Evolutionary conservation across 306 rosid genomes (phyloP).

Genomic region (Cicer cuneatum): DNA sequence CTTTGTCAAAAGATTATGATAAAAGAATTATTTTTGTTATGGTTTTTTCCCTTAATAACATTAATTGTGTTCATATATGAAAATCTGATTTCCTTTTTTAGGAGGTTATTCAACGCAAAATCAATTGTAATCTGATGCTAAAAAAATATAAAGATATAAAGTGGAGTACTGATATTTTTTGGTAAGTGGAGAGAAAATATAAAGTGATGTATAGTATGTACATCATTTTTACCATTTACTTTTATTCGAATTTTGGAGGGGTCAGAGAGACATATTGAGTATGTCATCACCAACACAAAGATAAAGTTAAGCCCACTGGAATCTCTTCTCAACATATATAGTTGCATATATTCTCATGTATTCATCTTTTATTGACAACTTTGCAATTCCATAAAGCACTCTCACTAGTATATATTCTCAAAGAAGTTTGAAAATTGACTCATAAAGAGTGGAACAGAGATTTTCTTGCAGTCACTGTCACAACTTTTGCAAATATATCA

Average conservation of each 20-base stretch:
- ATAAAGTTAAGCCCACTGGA: slow-evolving; percentile 52
- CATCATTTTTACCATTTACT: too few species aligned
- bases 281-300: slow-evolving; percentile 52
- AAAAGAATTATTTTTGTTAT: slow-evolving; percentile 42
- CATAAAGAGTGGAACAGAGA: background rate
- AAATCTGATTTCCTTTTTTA: background rate
- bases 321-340: background rate
- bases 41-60: background rate
- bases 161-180: too few species aligned
- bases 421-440: too few species aligned
- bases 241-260: background rate
- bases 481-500: too few species aligned
- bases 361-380: too few species aligned
- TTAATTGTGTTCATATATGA: background rate
- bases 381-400: too few species aligned
- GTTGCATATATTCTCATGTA: background rate
- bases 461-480: too few species aligned
- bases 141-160: too few species aligned
- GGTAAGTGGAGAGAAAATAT: too few species aligned
- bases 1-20: slow-evolving; percentile 49
- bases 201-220: too few species aligned
- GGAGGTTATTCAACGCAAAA: background rate
- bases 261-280: slow-evolving; percentile 57
- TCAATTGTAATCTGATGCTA: too few species aligned
- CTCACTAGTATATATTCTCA: too few species aligned